Evolutionary conservation across 2,329 filamentous ascomycete genomes (phyloP).

Genomic region (Fusarium nisikadoi): DNA sequence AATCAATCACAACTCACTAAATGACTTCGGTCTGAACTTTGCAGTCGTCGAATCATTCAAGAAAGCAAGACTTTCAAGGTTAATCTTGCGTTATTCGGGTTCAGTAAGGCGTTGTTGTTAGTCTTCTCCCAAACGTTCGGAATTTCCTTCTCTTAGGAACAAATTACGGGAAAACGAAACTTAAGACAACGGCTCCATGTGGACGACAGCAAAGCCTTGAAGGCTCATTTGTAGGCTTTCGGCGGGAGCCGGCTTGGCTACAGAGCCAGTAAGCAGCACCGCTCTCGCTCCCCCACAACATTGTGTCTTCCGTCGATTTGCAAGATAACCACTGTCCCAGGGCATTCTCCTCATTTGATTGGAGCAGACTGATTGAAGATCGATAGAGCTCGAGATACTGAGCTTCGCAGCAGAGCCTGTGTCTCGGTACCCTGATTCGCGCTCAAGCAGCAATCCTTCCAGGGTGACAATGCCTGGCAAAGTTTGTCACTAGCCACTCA

Average conservation of each 20-base stretch:
- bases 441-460: not conserved
- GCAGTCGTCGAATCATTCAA: not conserved
- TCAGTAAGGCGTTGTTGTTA: not conserved
- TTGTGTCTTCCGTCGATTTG: not conserved
- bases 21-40: not conserved
- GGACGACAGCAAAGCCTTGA: not conserved
- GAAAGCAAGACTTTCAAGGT: not conserved
- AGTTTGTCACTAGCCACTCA: constrained; percentile 10
- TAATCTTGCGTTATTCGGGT: not conserved
- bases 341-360: constrained; percentile 4
- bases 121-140: not conserved
- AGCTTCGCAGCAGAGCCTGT: not conserved
- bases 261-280: constrained; percentile 19
- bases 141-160: not conserved
- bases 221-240: constrained; percentile 25
- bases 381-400: not conserved
- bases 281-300: constrained; percentile 13
- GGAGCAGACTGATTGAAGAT: constrained; percentile 1
- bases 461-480: constrained; percentile 4
- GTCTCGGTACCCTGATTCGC: constrained; percentile 7
- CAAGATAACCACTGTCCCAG: constrained; percentile 6
- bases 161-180: not conserved
- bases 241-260: constrained; percentile 32
- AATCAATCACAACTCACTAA: not conserved
- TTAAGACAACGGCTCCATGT: constrained; percentile 6